These are phyloP conservation scores for Camellia japonica DNA, from an alignment of 148 eudicot species.

Conservation along the genomic window DNA sequence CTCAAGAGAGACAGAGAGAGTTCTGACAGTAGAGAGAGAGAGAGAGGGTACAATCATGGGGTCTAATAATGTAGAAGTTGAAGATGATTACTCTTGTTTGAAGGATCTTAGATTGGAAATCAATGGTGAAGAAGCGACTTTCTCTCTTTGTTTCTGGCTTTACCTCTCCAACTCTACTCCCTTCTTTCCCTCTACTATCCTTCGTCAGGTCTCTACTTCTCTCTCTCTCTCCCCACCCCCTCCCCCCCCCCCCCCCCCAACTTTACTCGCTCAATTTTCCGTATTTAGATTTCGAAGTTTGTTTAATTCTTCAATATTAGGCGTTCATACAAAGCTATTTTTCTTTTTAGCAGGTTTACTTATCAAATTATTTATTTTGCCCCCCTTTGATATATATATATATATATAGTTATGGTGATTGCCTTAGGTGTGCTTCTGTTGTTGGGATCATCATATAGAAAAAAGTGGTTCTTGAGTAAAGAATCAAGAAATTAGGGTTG, in stretches of 20 bases:
- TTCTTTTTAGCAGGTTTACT: neutral
- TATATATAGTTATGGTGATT: neutral
- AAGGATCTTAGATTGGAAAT: conserved; percentile 56
- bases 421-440: neutral
- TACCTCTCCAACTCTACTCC: conserved; percentile 43
- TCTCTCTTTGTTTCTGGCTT: conserved; percentile 70
- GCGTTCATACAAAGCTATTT: neutral
- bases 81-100: conserved; percentile 37
- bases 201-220: conserved; percentile 48
- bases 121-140: conserved; percentile 24
- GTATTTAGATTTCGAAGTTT: neutral
- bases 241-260: neutral
- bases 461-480: neutral
- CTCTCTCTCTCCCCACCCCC: neutral
- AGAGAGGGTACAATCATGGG: conserved; percentile 13
- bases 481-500: neutral
- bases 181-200: conserved; percentile 52
- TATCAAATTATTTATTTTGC: neutral
- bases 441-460: neutral
- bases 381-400: no score
- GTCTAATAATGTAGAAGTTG: conserved; percentile 12
- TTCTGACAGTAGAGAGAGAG: neutral
- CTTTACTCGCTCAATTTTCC: neutral
- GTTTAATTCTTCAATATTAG: neutral
- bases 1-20: conserved; percentile 3